These are phyloP conservation scores for Barnettozyma wickerhamii DNA, from an alignment of 805 yeast genomes.

Conservation along the genomic window DNA sequence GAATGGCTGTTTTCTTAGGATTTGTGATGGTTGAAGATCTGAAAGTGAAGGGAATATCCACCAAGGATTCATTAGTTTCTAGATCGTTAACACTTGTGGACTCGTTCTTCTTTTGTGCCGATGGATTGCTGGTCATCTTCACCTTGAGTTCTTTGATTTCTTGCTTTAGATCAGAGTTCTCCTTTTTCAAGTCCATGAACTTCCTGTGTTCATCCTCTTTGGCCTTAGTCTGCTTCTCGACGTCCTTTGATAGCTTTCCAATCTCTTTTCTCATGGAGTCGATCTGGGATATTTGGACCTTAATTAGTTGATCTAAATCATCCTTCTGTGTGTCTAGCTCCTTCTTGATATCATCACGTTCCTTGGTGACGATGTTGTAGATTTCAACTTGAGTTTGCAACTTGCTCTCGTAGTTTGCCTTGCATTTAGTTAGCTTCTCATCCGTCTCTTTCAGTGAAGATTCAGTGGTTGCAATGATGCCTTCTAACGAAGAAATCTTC, in stretches of 20 bases:
- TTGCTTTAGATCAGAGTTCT: neutral
- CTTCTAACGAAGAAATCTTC: neutral
- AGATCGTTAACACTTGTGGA: neutral
- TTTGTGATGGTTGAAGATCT: neutral
- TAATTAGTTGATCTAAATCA: conserved; percentile 23
- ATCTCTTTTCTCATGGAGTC: conserved; percentile 3
- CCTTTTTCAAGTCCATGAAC: neutral
- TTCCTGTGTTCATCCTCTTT: neutral
- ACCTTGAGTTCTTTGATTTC: conserved; percentile 3
- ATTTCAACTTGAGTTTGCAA: conserved; percentile 33
- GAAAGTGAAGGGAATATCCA: conserved; percentile 6
- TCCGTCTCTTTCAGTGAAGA: conserved; percentile 8
- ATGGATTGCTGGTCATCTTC: neutral
- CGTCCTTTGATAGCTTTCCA: neutral
- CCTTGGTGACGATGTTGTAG: conserved; percentile 26
- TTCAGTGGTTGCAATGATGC: neutral
- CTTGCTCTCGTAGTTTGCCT: conserved; percentile 31
- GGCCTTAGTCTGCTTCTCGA: neutral
- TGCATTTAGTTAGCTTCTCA: conserved; percentile 16
- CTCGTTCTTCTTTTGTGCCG: neutral
- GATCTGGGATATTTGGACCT: conserved; percentile 7
- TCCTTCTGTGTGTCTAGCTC: conserved; percentile 25
- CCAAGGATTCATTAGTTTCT: conserved; percentile 1
- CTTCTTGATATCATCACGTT: conserved; percentile 27
- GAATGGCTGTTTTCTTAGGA: neutral